A percentile compares a stretch with the other conserved stretches of the same genome.
These are phyloP conservation scores for Saccharomyces pastorianus DNA, from an alignment of 1,139 yeast genomes.

Conservation along the genomic window DNA sequence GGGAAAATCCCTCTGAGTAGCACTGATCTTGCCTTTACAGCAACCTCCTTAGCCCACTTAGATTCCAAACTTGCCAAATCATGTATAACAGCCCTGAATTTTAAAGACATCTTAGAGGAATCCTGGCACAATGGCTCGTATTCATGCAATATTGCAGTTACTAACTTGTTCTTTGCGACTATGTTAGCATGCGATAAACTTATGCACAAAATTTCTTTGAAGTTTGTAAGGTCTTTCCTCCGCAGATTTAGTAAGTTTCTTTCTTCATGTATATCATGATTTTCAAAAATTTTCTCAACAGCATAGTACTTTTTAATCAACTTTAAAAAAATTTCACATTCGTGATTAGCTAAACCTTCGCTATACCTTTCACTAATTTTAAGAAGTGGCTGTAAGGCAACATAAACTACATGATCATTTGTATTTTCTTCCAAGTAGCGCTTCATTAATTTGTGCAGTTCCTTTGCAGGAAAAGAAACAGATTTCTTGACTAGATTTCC, in stretches of 20 bases:
- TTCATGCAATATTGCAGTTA: constrained; percentile 69
- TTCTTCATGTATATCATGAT: constrained; percentile 65
- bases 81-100: constrained; percentile 62
- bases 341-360: constrained; percentile 73
- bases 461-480: constrained; percentile 17
- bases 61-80: constrained; percentile 76
- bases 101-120: constrained; percentile 55
- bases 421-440: constrained; percentile 30
- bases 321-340: constrained; percentile 58
- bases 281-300: constrained; percentile 68
- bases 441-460: neutral
- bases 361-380: constrained; percentile 59
- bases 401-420: constrained; percentile 43
- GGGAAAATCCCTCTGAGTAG: constrained; percentile 91
- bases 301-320: constrained; percentile 62
- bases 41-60: constrained; percentile 81
- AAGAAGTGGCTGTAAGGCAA: constrained; percentile 60
- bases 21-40: constrained; percentile 86
- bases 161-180: constrained; percentile 78
- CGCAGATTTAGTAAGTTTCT: constrained; percentile 75
- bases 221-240: constrained; percentile 72
- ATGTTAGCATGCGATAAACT: constrained; percentile 84
- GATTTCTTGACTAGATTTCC: constrained; percentile 59
- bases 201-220: constrained; percentile 56
- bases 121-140: constrained; percentile 65